Conservation (phyloP, 2,329 filamentous ascomycete genomes). For the Colletotrichum sp. region DNA sequence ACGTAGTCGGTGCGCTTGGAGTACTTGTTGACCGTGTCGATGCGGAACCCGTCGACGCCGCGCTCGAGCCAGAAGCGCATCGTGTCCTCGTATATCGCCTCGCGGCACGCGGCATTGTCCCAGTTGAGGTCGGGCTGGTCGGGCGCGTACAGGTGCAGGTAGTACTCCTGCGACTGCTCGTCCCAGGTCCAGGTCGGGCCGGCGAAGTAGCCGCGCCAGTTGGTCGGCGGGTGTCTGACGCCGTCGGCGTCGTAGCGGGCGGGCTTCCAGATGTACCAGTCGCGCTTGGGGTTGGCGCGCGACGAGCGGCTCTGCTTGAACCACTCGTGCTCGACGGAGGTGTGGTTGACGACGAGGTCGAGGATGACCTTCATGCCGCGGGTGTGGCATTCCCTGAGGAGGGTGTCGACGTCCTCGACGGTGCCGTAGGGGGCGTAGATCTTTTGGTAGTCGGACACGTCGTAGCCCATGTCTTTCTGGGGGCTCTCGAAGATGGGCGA, state of each 20-base stretch:
- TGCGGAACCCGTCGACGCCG: conserved; percentile 69
- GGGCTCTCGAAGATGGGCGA: conserved; percentile 60
- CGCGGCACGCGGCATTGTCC: conserved; percentile 69
- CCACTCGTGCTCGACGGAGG: conserved; percentile 60
- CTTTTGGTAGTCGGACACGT: conserved; percentile 71
- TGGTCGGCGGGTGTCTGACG: conserved; percentile 63
- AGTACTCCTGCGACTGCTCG: conserved; percentile 56
- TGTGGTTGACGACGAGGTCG: conserved; percentile 78
- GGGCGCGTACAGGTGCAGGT: conserved; percentile 66
- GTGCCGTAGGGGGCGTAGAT: conserved; percentile 73
- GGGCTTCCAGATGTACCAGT: conserved; percentile 72
- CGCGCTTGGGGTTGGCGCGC: conserved; percentile 55
- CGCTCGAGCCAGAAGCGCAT: conserved; percentile 78
- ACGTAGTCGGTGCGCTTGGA: conserved; percentile 64
- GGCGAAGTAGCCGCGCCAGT: conserved; percentile 54
- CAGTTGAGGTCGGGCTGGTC: conserved; percentile 82
- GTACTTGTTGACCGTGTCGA: conserved; percentile 73
- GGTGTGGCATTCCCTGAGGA: conserved; percentile 65
- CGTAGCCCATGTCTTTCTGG: conserved; percentile 74
- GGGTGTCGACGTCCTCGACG: conserved; percentile 66
- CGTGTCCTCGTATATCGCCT: conserved; percentile 69
- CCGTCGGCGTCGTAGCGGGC: conserved; percentile 58
- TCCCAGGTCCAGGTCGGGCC: conserved; percentile 59
- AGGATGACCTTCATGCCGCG: conserved; percentile 71
- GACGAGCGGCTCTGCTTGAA: conserved; percentile 60